Base-by-base conservation (phyloP, 2,329 filamentous ascomycete genomes). In the Pseudogymnoascus sp. region DNA sequence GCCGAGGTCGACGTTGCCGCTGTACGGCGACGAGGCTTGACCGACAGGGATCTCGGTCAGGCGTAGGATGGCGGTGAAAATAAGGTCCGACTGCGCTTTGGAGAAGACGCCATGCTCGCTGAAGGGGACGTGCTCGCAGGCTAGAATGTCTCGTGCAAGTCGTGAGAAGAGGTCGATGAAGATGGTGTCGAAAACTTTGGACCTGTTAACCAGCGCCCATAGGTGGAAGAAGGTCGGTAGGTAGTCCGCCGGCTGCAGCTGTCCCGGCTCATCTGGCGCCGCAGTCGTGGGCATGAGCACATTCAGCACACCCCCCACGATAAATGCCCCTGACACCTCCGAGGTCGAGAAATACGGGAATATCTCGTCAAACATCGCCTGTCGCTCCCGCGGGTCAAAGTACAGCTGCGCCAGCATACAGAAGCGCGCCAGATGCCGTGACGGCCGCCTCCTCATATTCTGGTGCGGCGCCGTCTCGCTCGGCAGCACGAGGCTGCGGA, bases 1-100 rank as follows among this genome's bases (percentile, higher is more conserved):
- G 9, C 89, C 85, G 39, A 92, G 84, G 74, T 99, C 94, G 4
- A 97, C 84, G 4, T 87, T 80, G 0, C 76, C 77, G 69, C 90
- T 90, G 72, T 99, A 99, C 0, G 94, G 91, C 1, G 93, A 97
- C 52, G 90, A 95, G 2, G 94, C 90, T 76, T 99, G 94, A 2
- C 94, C 93, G 11, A 99, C 94, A 2, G 94, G 94, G 62, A 99
- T 99, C 72, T 97, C 93, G 12, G 96, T 87, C 62, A 99, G 75
- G 58, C 95, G 84, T 62, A 99, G 77, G 63, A 97, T 86, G 8
- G 94, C 89, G 0, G 94, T 97, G 74, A 97, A 97, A 68, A 99
- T 89, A 63, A 95, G 81, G 63, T 93, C 89, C 0, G 92, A 94
- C 75, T 99, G 94, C 67, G 96, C 92, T 67, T 87, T 85, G 0